These are phyloP conservation scores for Phenoliferia sp. DNA, from an alignment of 1,284 basidiomycete genomes.

Conservation along the genomic window DNA sequence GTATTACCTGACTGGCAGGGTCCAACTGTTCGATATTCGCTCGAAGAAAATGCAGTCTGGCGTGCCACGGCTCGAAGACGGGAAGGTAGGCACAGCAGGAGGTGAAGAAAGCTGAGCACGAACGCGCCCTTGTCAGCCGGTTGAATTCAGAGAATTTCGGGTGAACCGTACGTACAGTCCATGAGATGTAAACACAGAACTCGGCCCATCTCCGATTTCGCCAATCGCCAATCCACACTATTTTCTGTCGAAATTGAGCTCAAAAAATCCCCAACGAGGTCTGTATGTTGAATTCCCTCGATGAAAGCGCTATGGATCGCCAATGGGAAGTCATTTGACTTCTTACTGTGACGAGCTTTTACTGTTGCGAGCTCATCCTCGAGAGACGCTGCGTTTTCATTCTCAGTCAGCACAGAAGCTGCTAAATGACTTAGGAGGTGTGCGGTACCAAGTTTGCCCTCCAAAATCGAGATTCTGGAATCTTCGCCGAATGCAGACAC, in stretches of 20 bases:
- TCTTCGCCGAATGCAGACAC: neutral
- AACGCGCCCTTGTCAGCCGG: no score
- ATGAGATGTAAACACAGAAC: slow-evolving; percentile 14
- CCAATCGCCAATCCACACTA: slow-evolving; percentile 17
- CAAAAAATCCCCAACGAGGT: neutral
- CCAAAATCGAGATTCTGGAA: neutral
- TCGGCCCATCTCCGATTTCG: slow-evolving; percentile 3
- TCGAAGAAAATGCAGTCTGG: slow-evolving; percentile 1
- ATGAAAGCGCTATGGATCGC: slow-evolving; percentile 4
- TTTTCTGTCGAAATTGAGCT: neutral
- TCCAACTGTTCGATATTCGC: slow-evolving; percentile 8
- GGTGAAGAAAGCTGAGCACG: slow-evolving; percentile 18
- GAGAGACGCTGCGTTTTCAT: neutral
- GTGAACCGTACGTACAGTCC: neutral
- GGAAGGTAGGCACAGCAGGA: slow-evolving; percentile 26
- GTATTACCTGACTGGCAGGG: slow-evolving; percentile 3
- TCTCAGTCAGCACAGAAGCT: neutral
- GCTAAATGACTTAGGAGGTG: neutral
- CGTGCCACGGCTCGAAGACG: slow-evolving; percentile 9
- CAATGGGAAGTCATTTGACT: neutral
- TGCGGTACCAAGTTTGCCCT: neutral
- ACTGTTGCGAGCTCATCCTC: neutral
- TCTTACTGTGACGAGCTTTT: neutral
- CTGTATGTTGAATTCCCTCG: neutral
- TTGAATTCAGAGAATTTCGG: neutral